Conservation (phyloP, 2,329 filamentous ascomycete species). For the Sporothrix inflata region DNA sequence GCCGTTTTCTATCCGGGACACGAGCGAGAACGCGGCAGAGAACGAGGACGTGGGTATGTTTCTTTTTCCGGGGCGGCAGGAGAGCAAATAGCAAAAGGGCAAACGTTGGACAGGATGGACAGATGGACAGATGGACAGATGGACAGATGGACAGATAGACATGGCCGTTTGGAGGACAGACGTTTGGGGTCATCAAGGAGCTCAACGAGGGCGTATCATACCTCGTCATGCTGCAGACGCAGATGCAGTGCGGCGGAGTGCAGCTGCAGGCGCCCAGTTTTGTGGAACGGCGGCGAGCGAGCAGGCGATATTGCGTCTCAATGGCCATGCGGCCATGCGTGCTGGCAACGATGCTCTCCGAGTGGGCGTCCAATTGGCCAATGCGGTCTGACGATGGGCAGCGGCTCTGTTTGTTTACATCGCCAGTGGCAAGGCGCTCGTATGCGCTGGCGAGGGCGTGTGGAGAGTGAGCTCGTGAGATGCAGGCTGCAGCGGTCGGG, state of each 20-base stretch:
- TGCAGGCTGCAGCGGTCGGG: background rate
- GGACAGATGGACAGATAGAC: background rate
- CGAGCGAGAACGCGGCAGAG: background rate
- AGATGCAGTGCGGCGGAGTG: slow-evolving; percentile 20
- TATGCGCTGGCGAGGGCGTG: background rate
- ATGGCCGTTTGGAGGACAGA: background rate
- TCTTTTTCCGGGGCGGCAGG: slow-evolving; percentile 18
- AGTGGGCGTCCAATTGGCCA: background rate
- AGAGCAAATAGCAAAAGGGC: background rate
- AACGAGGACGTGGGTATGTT: slow-evolving; percentile 18
- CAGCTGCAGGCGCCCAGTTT: slow-evolving; percentile 23
- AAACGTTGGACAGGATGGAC: background rate
- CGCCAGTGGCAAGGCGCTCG: background rate
- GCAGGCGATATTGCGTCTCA: slow-evolving; percentile 18
- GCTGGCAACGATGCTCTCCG: background rate
- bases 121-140: too few relatives aligned
- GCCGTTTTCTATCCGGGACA: slow-evolving; percentile 27
- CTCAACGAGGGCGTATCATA: background rate
- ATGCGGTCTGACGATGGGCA: background rate
- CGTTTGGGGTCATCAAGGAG: background rate
- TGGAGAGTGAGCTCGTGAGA: background rate
- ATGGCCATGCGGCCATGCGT: slow-evolving; percentile 12
- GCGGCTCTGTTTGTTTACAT: slow-evolving; percentile 16
- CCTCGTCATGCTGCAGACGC: slow-evolving; percentile 9
- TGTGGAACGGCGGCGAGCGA: slow-evolving; percentile 15